Evolutionary conservation across 106 monocot species (phyloP), one percentile per base, ranked within the genome.

Genomic region (Amphibolis antarctica): DNA sequence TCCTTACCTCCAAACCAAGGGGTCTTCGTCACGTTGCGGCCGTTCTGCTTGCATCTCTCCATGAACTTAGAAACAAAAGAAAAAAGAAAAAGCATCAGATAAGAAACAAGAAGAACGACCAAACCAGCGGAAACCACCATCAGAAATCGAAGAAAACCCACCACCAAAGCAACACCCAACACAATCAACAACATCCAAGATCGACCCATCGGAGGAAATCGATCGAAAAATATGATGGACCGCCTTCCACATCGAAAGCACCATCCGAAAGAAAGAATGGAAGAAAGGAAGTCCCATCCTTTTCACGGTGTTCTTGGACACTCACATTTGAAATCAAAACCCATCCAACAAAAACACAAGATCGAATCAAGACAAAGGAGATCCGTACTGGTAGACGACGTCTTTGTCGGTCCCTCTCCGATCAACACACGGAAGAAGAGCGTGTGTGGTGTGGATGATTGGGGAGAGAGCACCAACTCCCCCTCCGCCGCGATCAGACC

Each of bases 21-120:
- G 5, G 74, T 55, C 30, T 66, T 74, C 24, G 23, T 50, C 15
- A 59, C 23, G 18, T 20, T 59, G 18, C 44, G 54, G 5, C 20
- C 25, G 68, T 86, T 83, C 79, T 83, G 77, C 28, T 75, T 59
- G 53, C 59, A 66, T 53, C 23, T 65, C 11, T 79, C 74, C 86
- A 79, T 82, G 42, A 27, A 49, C 49, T 19, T 13, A 20, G 1
- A 27, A 42, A 57, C 59, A 15, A 31, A 5, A 58, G 42, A 15
- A 23, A 9, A 10, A 9, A 53, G 55, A 10, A 9, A 53, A 66
- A 43, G 42, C n/a, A 69, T 7, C 52, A 48, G 28, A 69, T 9
- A 22, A 27, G 63, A 21, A 53, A 50, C 28, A 25, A 28, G 15
- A 46, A 48, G 14, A 63, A 44, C 28, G 46, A 53, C 26, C 5